Percentiles rank a stretch among this genome's conserved stretches.
phyloP scores from a whole-genome alignment of 768 basidiomycete species.

The Rhodotorula paludigena region DNA sequence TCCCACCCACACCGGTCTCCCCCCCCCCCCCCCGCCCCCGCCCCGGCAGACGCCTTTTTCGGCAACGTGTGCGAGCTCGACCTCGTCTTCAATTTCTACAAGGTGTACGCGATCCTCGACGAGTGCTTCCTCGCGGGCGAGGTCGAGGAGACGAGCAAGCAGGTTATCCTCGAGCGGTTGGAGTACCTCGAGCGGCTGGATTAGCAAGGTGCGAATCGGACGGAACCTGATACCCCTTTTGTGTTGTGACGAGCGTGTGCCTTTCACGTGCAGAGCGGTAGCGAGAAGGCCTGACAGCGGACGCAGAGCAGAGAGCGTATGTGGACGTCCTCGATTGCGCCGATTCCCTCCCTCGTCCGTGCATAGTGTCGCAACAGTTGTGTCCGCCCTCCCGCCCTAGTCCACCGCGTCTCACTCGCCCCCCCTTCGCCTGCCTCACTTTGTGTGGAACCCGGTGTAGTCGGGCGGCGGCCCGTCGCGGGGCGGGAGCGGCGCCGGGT shows the following conservation, averaged over 20 bases:
- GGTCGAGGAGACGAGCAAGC: slow-evolving; percentile 96
- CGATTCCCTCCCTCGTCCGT: too few relatives aligned
- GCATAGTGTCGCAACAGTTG: too few relatives aligned
- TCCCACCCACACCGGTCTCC: not conserved
- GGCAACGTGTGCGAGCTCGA: slow-evolving; percentile 95
- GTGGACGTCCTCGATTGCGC: too few relatives aligned
- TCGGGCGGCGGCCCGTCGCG: not conserved
- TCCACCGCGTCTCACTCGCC: too few relatives aligned
- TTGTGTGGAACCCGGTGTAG: not conserved
- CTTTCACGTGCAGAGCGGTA: too few relatives aligned
- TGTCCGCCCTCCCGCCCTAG: too few relatives aligned
- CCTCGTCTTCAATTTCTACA: slow-evolving; percentile 98
- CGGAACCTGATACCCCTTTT: too few relatives aligned
- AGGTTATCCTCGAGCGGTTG: slow-evolving; percentile 81
- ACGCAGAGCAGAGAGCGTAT: too few relatives aligned
- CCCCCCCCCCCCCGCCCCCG: not conserved
- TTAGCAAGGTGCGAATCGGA: too few relatives aligned
- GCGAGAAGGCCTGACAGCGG: too few relatives aligned
- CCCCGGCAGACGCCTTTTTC: slow-evolving; percentile 78
- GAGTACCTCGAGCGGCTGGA: slow-evolving; percentile 79
- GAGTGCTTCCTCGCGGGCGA: slow-evolving; percentile 98
- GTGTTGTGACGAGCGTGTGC: too few relatives aligned
- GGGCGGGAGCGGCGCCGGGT: slow-evolving; percentile 4
- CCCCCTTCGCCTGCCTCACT: too few relatives aligned
- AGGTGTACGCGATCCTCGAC: slow-evolving; percentile 98